Evolutionary conservation across 768 basidiomycete species (phyloP).

Genomic region (Rhodotorula taiwanensis): DNA sequence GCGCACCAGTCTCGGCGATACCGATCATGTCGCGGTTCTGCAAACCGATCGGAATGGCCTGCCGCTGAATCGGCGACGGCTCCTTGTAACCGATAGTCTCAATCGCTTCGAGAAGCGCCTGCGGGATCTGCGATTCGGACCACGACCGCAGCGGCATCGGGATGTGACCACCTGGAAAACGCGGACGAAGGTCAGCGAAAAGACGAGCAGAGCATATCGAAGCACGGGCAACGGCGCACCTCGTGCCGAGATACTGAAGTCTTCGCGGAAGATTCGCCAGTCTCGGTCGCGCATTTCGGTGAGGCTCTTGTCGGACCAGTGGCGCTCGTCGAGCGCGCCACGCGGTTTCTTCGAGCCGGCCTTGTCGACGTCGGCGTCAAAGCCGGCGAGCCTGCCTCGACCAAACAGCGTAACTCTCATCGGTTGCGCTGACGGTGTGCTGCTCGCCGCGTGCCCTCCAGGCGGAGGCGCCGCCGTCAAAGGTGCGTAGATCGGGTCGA

Average conservation of each 20-base stretch:
- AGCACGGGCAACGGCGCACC: constrained; percentile 60
- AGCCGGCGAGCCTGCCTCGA: constrained; percentile 11
- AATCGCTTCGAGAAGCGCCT: constrained; percentile 69
- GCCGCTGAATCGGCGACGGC: constrained; percentile 91
- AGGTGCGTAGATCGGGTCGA: constrained; percentile 40
- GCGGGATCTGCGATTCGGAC: constrained; percentile 78
- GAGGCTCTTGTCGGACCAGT: constrained; percentile 93
- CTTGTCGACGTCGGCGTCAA: constrained; percentile 32
- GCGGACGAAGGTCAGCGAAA: neutral
- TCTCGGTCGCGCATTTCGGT: constrained; percentile 93
- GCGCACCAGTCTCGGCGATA: constrained; percentile 87
- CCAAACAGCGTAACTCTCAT: constrained; percentile 15
- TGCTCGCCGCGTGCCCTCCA: neutral
- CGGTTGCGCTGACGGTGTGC: constrained; percentile 4
- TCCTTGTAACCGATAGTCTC: constrained; percentile 93
- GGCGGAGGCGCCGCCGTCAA: constrained; percentile 12
- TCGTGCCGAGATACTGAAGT: constrained; percentile 89
- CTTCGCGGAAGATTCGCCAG: constrained; percentile 98
- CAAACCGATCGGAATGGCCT: constrained; percentile 97
- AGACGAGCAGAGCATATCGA: too few species aligned
- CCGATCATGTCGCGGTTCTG: constrained; percentile 96
- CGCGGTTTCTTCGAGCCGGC: constrained; percentile 67
- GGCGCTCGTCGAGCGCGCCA: constrained; percentile 79
- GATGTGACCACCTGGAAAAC: constrained; percentile 82
- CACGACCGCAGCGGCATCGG: constrained; percentile 90